phyloP scores from a whole-genome alignment of 192 early-diverging fungal species.

The Umbelopsis ramanniana region DNA sequence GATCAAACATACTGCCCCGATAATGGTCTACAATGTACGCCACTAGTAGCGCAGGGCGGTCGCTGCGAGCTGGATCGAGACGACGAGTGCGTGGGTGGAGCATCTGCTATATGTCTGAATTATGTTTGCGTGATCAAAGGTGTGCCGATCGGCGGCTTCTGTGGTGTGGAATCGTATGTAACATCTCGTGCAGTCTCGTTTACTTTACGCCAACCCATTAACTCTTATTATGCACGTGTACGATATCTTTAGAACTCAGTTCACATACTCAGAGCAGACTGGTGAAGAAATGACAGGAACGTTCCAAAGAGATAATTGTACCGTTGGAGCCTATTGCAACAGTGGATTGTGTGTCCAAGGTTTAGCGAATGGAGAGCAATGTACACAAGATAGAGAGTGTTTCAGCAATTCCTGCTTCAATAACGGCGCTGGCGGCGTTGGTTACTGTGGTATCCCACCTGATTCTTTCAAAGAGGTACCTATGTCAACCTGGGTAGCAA shows the following conservation, averaged over 20 bases:
- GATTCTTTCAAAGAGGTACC: slow-evolving; percentile 36
- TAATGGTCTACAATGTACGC: slow-evolving; percentile 36
- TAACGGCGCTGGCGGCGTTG: slow-evolving; percentile 20
- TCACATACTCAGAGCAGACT: background rate
- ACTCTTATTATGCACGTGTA: background rate
- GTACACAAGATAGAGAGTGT: slow-evolving; percentile 41
- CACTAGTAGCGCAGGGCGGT: slow-evolving; percentile 20
- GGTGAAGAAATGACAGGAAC: slow-evolving; percentile 1
- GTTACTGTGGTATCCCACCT: slow-evolving; percentile 28
- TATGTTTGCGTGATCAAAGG: slow-evolving; percentile 31
- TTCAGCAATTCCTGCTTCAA: slow-evolving; percentile 32
- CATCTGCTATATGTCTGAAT: slow-evolving; percentile 39
- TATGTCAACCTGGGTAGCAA: slow-evolving; percentile 32
- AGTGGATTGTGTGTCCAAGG: slow-evolving; percentile 22
- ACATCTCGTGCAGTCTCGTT: background rate
- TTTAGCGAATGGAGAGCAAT: slow-evolving; percentile 13
- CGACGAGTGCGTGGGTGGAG: slow-evolving; percentile 37
- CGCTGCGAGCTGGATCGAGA: slow-evolving; percentile 43
- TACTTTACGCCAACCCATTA: background rate
- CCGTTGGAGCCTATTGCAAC: slow-evolving; percentile 32
- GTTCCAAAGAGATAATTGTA: slow-evolving; percentile 44
- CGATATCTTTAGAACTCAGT: slow-evolving; percentile 3
- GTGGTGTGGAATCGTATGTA: slow-evolving; percentile 18
- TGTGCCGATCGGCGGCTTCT: slow-evolving; percentile 23
- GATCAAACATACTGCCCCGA: slow-evolving; percentile 39